Conservation (phyloP, 129 eudicot genomes). For the Erigeron canadensis region DNA sequence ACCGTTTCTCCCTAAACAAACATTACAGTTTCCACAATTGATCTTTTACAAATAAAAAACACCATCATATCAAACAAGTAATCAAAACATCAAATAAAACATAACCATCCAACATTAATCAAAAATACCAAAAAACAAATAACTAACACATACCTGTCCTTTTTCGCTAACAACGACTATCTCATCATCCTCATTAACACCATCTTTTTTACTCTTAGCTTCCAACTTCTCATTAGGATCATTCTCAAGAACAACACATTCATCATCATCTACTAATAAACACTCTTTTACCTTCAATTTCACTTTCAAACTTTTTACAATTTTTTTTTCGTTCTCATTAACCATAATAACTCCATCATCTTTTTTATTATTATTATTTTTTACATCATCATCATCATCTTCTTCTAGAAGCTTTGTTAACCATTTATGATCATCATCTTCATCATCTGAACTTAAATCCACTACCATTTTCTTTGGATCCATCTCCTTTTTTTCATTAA, state of each 20-base stretch:
- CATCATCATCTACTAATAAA: constrained; percentile 53
- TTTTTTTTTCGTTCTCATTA: constrained; percentile 43
- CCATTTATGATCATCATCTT: constrained; percentile 46
- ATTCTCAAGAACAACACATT: constrained; percentile 80
- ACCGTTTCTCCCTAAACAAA: no score
- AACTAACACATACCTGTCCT: constrained; percentile 57
- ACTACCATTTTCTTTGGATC: constrained; percentile 34
- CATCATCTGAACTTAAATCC: constrained; percentile 25
- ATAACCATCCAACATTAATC: neutral
- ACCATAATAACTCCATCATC: constrained; percentile 45
- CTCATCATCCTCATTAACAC: constrained; percentile 47
- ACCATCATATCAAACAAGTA: neutral
- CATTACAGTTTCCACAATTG: no score
- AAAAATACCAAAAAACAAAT: neutral
- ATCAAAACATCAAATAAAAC: neutral
- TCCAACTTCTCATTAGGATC: constrained; percentile 63
- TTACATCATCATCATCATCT: constrained; percentile 29
- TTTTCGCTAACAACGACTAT: constrained; percentile 63
- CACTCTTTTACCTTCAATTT: neutral
- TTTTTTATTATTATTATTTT: constrained; percentile 46
- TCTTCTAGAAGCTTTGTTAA: constrained; percentile 49
- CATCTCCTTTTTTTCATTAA: constrained; percentile 41
- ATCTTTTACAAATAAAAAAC: no score
- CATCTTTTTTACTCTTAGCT: constrained; percentile 4
- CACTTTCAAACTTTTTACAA: constrained; percentile 30